Percentiles rank a stretch among this genome's conserved stretches.
Conservation (phyloP, 176 grass and related monocot genomes). For the Thalia dealbata region DNA sequence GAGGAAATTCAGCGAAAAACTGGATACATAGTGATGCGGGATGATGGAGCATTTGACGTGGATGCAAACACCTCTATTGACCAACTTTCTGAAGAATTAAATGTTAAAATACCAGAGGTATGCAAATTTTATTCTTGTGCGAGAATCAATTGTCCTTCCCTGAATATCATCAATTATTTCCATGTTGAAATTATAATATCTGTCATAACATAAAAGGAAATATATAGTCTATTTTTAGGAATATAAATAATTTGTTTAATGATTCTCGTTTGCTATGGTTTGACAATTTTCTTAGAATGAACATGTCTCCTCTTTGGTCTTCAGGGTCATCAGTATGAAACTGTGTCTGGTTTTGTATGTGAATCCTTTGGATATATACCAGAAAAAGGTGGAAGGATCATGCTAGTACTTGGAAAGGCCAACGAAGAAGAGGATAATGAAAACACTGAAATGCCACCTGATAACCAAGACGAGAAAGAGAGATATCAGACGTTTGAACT, state of each 20-base stretch:
- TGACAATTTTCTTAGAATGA: not conserved
- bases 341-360: slow-evolving; percentile 91
- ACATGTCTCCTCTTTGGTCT: slow-evolving; percentile 1
- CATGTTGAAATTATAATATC: too few species aligned
- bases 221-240: too few species aligned
- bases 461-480: slow-evolving; percentile 51
- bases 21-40: slow-evolving; percentile 78
- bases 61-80: slow-evolving; percentile 99
- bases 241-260: too few species aligned
- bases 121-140: not conserved
- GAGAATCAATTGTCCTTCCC: not conserved
- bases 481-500: slow-evolving; percentile 78
- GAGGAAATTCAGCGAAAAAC: slow-evolving; percentile 99
- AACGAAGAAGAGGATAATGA: slow-evolving; percentile 51
- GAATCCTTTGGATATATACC: slow-evolving; percentile 92
- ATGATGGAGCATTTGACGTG: slow-evolving; percentile 88
- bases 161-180: too few species aligned
- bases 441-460: slow-evolving; percentile 43
- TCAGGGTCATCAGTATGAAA: slow-evolving; percentile 89
- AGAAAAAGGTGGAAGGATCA: slow-evolving; percentile 63
- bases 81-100: slow-evolving; percentile 82
- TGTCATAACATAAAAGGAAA: too few species aligned
- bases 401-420: slow-evolving; percentile 71
- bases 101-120: slow-evolving; percentile 96
- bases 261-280: not conserved